Evolutionary conservation across 2,329 filamentous ascomycete genomes (phyloP).

Genomic region (Cadophora sp.): DNA sequence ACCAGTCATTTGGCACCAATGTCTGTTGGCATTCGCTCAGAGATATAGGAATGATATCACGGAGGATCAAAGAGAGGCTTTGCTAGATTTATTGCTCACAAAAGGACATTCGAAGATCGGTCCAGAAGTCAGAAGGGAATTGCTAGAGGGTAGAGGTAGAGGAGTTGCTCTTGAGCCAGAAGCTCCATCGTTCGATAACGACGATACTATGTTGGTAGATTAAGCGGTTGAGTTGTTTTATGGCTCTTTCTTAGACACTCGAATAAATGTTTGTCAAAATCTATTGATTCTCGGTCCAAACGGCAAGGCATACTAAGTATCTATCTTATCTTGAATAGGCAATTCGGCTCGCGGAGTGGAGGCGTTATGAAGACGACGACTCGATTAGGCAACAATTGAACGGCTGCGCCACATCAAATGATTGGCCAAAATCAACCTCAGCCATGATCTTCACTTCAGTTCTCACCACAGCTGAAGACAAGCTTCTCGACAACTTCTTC

Average conservation of each 20-base stretch:
- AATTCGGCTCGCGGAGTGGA: slow-evolving; percentile 8
- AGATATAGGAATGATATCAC: slow-evolving; percentile 96
- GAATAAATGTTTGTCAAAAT: slow-evolving; percentile 23
- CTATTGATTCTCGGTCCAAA: not conserved
- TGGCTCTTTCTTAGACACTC: slow-evolving; percentile 1
- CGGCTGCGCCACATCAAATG: slow-evolving; percentile 25
- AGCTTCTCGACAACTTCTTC: not conserved
- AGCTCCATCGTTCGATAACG: slow-evolving; percentile 67
- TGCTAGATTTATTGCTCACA: slow-evolving; percentile 84
- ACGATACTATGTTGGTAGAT: slow-evolving; percentile 89
- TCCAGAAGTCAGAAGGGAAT: slow-evolving; percentile 86
- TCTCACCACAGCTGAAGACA: slow-evolving; percentile 17
- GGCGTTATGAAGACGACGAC: slow-evolving; percentile 16
- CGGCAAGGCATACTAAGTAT: no score
- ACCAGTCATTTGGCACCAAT: slow-evolving; percentile 97
- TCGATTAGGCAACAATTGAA: slow-evolving; percentile 22
- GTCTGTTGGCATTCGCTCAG: slow-evolving; percentile 88
- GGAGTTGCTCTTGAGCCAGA: slow-evolving; percentile 72
- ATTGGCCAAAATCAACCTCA: slow-evolving; percentile 18
- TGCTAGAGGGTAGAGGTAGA: slow-evolving; percentile 86
- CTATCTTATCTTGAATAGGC: slow-evolving; percentile 5
- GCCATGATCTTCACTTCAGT: slow-evolving; percentile 19
- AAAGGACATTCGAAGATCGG: slow-evolving; percentile 89
- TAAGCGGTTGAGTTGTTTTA: slow-evolving; percentile 30
- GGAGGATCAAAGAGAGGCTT: slow-evolving; percentile 89